Percentiles rank a stretch among this genome's conserved stretches.
phyloP scores from a whole-genome alignment of 1,139 yeast species.

The Diutina catenulata region DNA sequence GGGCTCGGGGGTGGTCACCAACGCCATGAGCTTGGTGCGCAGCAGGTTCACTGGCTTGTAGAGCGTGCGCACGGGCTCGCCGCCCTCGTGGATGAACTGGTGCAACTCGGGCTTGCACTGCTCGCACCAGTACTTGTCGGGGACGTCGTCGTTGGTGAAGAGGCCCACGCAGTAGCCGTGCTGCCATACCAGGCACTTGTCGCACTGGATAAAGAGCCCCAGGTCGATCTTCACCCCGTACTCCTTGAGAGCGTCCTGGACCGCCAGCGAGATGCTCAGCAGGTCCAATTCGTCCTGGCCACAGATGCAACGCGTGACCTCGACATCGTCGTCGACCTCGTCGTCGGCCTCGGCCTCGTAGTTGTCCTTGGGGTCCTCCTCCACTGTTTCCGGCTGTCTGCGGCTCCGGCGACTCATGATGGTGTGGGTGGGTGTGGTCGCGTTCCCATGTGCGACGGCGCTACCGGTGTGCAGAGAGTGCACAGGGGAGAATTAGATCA shows the following conservation, averaged over 20 bases:
- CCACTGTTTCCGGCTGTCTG: conserved; percentile 5
- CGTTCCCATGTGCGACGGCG: too few relatives aligned
- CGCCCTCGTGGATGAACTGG: conserved; percentile 26
- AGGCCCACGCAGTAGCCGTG: conserved; percentile 94
- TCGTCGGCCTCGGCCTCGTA: conserved; percentile 6
- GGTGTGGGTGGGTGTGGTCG: too few relatives aligned
- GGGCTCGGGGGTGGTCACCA: conserved; percentile 8
- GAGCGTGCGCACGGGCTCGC: conserved; percentile 26
- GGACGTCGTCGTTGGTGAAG: conserved; percentile 58
- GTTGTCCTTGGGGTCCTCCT: conserved; percentile 13
- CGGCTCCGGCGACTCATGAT: conserved; percentile 3
- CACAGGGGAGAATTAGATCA: too few relatives aligned
- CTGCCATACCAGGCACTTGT: conserved; percentile 90
- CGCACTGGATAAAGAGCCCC: conserved; percentile 83
- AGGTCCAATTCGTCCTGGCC: conserved; percentile 50
- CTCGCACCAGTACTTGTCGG: conserved; percentile 93
- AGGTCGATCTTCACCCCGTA: conserved; percentile 59
- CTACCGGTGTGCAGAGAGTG: too few relatives aligned
- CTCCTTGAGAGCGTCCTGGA: conserved; percentile 33
- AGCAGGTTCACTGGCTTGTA: conserved; percentile 38
- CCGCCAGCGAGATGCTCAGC: conserved; percentile 28
- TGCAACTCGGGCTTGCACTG: conserved; percentile 78
- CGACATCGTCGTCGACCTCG: conserved; percentile 36
- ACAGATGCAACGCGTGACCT: conserved; percentile 84
- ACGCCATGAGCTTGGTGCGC: conserved; percentile 32